Evolutionary conservation across 1,139 yeast species (phyloP).

Genomic region (Yarrowia galli): DNA sequence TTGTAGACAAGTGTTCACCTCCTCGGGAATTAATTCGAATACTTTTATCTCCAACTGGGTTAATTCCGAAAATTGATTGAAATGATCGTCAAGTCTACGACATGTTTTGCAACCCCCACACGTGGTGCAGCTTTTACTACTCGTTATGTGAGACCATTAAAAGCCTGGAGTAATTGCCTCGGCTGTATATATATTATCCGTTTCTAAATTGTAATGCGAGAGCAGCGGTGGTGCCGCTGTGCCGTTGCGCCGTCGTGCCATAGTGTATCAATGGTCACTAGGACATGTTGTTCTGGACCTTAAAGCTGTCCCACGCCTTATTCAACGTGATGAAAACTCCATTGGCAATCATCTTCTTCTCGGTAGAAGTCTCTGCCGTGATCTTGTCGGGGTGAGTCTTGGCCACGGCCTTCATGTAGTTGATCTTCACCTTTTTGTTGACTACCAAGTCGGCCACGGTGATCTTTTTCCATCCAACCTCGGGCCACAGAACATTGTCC

Average conservation of each 20-base stretch:
- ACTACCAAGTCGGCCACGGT: constrained; percentile 78
- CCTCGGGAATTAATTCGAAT: neutral
- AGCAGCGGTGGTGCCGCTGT: neutral
- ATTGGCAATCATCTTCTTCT: constrained; percentile 83
- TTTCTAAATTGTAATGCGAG: constrained; percentile 8
- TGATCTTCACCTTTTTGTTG: constrained; percentile 88
- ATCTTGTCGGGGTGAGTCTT: constrained; percentile 95
- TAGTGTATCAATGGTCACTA: constrained; percentile 42
- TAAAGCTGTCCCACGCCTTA: constrained; percentile 91
- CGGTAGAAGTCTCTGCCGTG: constrained; percentile 61
- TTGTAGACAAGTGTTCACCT: neutral
- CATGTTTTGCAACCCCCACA: neutral
- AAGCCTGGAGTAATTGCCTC: neutral
- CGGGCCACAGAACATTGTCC: constrained; percentile 68
- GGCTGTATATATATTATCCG: neutral
- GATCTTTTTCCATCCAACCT: constrained; percentile 67
- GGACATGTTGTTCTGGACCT: constrained; percentile 59
- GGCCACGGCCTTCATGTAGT: constrained; percentile 91
- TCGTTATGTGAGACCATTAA: neutral
- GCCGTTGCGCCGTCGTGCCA: neutral
- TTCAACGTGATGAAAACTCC: constrained; percentile 83
- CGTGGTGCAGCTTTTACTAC: neutral
- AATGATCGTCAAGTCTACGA: constrained; percentile 3
- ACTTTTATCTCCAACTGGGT: neutral
- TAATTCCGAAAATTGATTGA: neutral